Percentiles rank a stretch among this genome's conserved stretches.
These are phyloP conservation scores for Suhomyces atakaporum DNA, from an alignment of 1,139 yeast genomes.

Conservation along the genomic window DNA sequence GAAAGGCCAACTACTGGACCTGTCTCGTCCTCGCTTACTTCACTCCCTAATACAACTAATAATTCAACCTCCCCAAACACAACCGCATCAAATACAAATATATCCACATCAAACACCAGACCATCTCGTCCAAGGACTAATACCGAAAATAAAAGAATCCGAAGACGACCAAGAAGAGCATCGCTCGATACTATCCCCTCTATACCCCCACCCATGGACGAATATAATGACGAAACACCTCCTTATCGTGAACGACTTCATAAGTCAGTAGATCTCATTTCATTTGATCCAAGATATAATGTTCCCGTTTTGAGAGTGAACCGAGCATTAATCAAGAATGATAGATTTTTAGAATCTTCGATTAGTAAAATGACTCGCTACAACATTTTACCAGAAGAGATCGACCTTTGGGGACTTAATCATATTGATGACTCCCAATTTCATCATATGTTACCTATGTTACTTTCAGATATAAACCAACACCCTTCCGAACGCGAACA, in stretches of 20 bases:
- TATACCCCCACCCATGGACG: conserved; percentile 15
- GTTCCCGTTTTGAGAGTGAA: conserved; percentile 42
- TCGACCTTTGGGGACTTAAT: conserved; percentile 41
- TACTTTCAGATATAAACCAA: conserved; percentile 2
- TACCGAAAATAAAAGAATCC: not conserved
- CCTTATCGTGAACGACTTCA: conserved; percentile 43
- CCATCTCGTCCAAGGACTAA: conserved; percentile 3
- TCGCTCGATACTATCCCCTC: conserved; percentile 13
- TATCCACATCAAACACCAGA: not conserved
- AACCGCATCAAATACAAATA: not conserved
- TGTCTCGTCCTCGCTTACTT: too few species aligned
- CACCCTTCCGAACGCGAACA: conserved; percentile 1
- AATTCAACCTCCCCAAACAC: not conserved
- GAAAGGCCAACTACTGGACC: too few species aligned
- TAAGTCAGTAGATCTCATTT: conserved; percentile 36
- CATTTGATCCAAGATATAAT: conserved; percentile 44
- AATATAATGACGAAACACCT: conserved; percentile 25
- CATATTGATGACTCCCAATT: conserved; percentile 42
- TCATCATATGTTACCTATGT: conserved; percentile 34
- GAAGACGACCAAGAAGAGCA: conserved; percentile 6
- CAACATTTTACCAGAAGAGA: conserved; percentile 34
- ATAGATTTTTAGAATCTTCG: conserved; percentile 26
- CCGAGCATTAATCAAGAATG: conserved; percentile 31
- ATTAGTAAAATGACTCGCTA: conserved; percentile 31
- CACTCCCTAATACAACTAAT: too few species aligned